These are phyloP conservation scores for Lodderomyces parapsilosis DNA, from an alignment of 1,139 yeast genomes.

Conservation along the genomic window DNA sequence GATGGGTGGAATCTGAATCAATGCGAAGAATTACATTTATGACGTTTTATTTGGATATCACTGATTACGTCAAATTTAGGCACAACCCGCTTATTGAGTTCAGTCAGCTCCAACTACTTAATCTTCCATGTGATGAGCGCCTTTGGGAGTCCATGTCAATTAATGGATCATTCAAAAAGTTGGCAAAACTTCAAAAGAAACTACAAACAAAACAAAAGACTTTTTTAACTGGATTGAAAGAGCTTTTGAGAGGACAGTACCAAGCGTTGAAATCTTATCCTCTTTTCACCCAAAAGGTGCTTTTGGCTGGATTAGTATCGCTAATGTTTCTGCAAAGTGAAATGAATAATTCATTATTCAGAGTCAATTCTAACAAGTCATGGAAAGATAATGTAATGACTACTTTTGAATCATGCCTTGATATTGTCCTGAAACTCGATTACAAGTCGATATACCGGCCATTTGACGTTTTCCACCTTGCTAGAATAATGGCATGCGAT, in stretches of 20 bases:
- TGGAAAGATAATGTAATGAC: constrained; percentile 54
- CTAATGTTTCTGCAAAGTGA: constrained; percentile 76
- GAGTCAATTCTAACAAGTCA: constrained; percentile 19
- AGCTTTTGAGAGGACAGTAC: constrained; percentile 26
- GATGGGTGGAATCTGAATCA: constrained; percentile 78
- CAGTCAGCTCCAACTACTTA: constrained; percentile 67
- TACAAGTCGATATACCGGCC: constrained; percentile 46
- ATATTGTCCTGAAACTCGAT: neutral
- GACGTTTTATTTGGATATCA: constrained; percentile 77
- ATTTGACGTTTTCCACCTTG: constrained; percentile 65
- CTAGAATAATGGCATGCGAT: constrained; percentile 57
- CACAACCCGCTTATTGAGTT: constrained; percentile 69
- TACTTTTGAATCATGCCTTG: neutral
- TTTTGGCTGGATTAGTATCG: constrained; percentile 70
- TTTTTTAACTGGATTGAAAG: constrained; percentile 36
- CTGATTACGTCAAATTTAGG: constrained; percentile 79
- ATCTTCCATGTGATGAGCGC: constrained; percentile 70
- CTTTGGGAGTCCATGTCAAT: constrained; percentile 62
- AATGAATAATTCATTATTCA: constrained; percentile 49
- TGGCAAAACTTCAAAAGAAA: constrained; percentile 39
- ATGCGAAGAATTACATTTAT: constrained; percentile 75
- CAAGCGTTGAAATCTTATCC: constrained; percentile 16
- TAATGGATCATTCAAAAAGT: constrained; percentile 39
- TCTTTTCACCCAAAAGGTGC: constrained; percentile 59
- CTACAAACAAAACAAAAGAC: constrained; percentile 20